Conservation (phyloP, 108 stramenopile genomes). For the Skeletonema menzelii region DNA sequence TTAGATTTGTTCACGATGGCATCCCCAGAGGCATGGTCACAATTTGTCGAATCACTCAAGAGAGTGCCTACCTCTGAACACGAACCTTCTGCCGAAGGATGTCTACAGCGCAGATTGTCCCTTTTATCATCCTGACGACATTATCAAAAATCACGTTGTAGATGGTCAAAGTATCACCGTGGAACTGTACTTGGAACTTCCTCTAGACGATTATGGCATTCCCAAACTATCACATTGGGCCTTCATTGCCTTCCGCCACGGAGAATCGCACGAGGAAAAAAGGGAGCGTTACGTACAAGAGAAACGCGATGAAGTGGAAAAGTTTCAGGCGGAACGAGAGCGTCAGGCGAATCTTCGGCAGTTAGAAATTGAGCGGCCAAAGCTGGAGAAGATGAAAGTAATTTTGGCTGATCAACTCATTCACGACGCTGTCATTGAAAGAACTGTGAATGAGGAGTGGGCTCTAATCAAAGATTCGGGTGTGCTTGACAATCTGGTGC, state of each 20-base stretch:
- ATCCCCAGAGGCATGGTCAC: not conserved
- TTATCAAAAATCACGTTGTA: slow-evolving; percentile 9
- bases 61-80: slow-evolving; percentile 2
- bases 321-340: not conserved
- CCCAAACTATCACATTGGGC: slow-evolving; percentile 23
- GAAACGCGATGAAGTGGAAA: slow-evolving; percentile 8
- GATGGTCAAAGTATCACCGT: slow-evolving; percentile 25
- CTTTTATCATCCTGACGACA: slow-evolving; percentile 24
- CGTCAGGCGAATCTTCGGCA: not conserved
- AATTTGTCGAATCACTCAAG: not conserved
- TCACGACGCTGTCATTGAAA: not conserved
- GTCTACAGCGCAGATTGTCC: slow-evolving; percentile 18
- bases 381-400: not conserved
- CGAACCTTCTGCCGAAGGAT: slow-evolving; percentile 14
- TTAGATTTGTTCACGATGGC: not conserved
- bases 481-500: slow-evolving; percentile 14
- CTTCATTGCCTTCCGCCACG: slow-evolving; percentile 16
- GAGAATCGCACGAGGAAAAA: slow-evolving; percentile 5
- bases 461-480: slow-evolving; percentile 10
- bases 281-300: slow-evolving; percentile 15
- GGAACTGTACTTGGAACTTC: slow-evolving; percentile 10
- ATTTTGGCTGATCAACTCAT: slow-evolving; percentile 21
- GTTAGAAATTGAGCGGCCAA: slow-evolving; percentile 13
- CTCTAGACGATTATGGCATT: slow-evolving; percentile 17
- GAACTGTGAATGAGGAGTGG: slow-evolving; percentile 18